These are phyloP conservation scores for Phragmites australis DNA, from an alignment of 176 grass and related monocot species.

Conservation along the genomic window DNA sequence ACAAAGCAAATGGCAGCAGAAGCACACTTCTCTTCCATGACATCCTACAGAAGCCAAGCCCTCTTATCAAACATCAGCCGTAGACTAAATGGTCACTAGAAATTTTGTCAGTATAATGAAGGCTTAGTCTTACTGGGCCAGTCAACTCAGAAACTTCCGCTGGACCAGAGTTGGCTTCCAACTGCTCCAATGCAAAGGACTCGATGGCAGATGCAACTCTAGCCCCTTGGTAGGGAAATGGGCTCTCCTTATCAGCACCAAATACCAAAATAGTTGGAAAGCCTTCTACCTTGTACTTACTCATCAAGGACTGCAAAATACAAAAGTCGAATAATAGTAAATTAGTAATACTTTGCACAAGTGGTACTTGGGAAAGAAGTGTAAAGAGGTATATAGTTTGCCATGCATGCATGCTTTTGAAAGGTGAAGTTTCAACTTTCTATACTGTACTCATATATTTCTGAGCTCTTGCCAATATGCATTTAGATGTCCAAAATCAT, in stretches of 20 bases:
- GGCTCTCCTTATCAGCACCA: conserved; percentile 84
- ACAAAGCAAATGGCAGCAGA: conserved; percentile 98
- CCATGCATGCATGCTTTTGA: conserved; percentile 7
- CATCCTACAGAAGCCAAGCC: conserved; percentile 57
- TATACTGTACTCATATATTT: neutral
- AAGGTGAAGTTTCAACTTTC: neutral
- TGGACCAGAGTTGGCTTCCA: conserved; percentile 82
- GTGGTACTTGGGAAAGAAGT: neutral
- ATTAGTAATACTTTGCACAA: neutral
- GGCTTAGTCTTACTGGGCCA: conserved; percentile 48
- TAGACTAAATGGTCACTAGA: neutral
- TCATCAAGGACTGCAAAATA: conserved; percentile 94
- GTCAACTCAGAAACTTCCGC: conserved; percentile 89
- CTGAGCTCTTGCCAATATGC: neutral
- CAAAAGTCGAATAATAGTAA: conserved; percentile 8
- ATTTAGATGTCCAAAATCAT: neutral
- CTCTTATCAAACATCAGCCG: conserved; percentile 22
- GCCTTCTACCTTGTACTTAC: conserved; percentile 93
- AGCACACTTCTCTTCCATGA: conserved; percentile 93
- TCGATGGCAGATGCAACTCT: conserved; percentile 84
- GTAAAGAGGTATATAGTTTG: neutral
- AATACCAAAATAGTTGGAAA: conserved; percentile 99
- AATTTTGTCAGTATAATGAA: conserved; percentile 24
- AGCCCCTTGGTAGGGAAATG: conserved; percentile 72
- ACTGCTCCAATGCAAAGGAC: conserved; percentile 77